Evolutionary conservation across 2,329 filamentous ascomycete species (phyloP), one percentile per base, ranked within the genome.

Genomic region (Rugonectria rugulosa): DNA sequence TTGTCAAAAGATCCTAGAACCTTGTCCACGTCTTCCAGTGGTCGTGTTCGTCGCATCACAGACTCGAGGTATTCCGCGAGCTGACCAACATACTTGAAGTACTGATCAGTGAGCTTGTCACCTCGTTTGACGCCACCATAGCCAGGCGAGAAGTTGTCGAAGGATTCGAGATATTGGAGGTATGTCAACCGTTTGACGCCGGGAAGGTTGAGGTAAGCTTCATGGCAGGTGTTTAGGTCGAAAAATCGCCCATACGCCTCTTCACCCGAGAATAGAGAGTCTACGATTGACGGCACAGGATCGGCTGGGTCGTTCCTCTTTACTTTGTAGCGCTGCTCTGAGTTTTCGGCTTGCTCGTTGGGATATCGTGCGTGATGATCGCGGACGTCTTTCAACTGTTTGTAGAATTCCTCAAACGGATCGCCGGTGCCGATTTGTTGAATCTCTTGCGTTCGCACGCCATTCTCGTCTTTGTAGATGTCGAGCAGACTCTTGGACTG

Each of bases 221-320:
- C 94, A 74, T 98, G 93, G 63, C 88, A 85, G 32, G 81, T 84
- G 15, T 89, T 94, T 41, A 99, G 77, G 73, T 99, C 95, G 68
- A 99, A 90, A 75, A 91, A 99, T 65, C 92, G 89, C 37, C 95
- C 95, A 68, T 90, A 97, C 0, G 89, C 89, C 73, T 99, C 95
- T 75, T 99, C 96, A 59, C 95, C 95, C 0, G 92, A 96, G 74
- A 99, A 99, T 79, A 98, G 89, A 54, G 86, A 87, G 70, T 98
- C 94, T 42, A 97, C 88, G 47, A 93, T 86, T 37, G 85, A 86
- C 4, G 83, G 81, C 52, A 84, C 74, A 1, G 81, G 78, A 41
- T 89, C 85, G 44, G 86, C 84, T 61, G 89, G 88, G 37, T 87
- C 86, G 11, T 81, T 78, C 54, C 83, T 85, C 69, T 87, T 82